A percentile compares a stretch with the other conserved stretches of the same genome.
phyloP scores from a whole-genome alignment of 495 filamentous ascomycete species.

The Pyronema omphalodes region DNA sequence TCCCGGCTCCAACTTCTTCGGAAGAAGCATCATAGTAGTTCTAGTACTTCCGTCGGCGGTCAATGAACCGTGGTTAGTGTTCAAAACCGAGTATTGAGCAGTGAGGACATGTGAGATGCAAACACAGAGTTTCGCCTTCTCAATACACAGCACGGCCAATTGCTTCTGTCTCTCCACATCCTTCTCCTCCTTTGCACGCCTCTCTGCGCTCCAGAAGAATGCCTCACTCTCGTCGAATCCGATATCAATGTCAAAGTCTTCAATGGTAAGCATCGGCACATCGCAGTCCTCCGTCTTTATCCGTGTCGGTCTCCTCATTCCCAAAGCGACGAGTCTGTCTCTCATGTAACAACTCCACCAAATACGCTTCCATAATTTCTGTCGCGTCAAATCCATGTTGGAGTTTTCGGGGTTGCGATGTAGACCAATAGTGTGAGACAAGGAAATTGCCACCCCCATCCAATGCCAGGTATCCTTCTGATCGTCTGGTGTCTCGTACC shows the following conservation, averaged over 20 bases:
- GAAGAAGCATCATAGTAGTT: conserved; percentile 77
- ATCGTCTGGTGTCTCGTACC: conserved; percentile 79
- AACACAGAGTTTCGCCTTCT: conserved; percentile 75
- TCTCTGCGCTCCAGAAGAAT: conserved; percentile 26
- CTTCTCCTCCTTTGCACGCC: conserved; percentile 14
- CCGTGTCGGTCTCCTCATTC: conserved; percentile 73
- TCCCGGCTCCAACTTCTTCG: conserved; percentile 59
- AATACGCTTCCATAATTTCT: conserved; percentile 71
- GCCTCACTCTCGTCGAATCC: conserved; percentile 34
- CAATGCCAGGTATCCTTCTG: conserved; percentile 85
- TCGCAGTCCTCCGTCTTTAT: conserved; percentile 83
- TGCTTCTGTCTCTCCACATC: conserved; percentile 35
- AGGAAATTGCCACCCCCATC: conserved; percentile 72
- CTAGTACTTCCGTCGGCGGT: conserved; percentile 47
- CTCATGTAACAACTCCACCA: conserved; percentile 94
- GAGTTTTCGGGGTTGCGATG: conserved; percentile 63
- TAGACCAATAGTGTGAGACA: conserved; percentile 68
- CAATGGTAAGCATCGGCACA: conserved; percentile 65
- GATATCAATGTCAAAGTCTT: conserved; percentile 62
- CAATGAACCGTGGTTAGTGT: conserved; percentile 48
- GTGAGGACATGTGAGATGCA: conserved; percentile 68
- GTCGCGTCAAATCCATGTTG: conserved; percentile 48
- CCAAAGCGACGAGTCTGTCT: conserved; percentile 70
- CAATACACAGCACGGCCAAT: conserved; percentile 71
- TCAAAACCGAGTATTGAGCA: conserved; percentile 76